These are phyloP conservation scores for Conticribra weissflogii DNA, from an alignment of 108 stramenopile genomes.

Conservation along the genomic window DNA sequence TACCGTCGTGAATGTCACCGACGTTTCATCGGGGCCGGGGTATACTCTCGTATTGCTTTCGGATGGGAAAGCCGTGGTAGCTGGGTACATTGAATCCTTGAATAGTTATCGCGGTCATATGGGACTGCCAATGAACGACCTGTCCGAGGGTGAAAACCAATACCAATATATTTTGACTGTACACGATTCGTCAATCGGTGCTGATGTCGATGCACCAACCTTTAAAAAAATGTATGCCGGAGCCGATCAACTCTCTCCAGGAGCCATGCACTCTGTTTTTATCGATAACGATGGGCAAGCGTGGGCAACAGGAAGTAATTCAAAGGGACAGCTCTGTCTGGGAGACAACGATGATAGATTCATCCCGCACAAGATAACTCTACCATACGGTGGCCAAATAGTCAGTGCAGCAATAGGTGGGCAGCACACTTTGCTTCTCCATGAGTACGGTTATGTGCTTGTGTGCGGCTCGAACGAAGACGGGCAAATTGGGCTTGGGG, in stretches of 20 bases:
- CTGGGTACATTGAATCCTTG: conserved; percentile 6
- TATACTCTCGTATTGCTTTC: conserved; percentile 27
- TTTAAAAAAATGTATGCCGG: conserved; percentile 42
- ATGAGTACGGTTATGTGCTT: conserved; percentile 47
- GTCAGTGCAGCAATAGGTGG: conserved; percentile 41
- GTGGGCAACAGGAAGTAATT: conserved; percentile 44
- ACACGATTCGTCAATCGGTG: conserved; percentile 16
- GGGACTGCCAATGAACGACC: conserved; percentile 21
- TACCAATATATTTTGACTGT: conserved; percentile 37
- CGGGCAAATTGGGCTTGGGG: conserved; percentile 58
- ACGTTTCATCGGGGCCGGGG: conserved; percentile 20
- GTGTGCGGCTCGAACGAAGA: conserved; percentile 62
- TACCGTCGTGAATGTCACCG: conserved; percentile 12
- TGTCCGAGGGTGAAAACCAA: conserved; percentile 26
- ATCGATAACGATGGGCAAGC: conserved; percentile 40
- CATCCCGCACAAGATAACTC: conserved; percentile 29
- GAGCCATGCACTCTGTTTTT: conserved; percentile 40
- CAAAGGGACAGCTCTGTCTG: conserved; percentile 41
- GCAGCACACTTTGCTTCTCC: conserved; percentile 54
- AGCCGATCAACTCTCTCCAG: conserved; percentile 18
- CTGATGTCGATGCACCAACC: conserved; percentile 22
- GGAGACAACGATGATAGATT: conserved; percentile 43
- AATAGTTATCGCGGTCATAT: conserved; percentile 47
- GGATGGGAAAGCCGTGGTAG: conserved; percentile 18
- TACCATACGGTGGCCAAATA: conserved; percentile 7